Percentiles rank a stretch among this genome's conserved stretches.
These are phyloP conservation scores for Stagonosporopsis cucurbitacearum DNA, from an alignment of 2,329 filamentous ascomycete genomes.

Conservation along the genomic window DNA sequence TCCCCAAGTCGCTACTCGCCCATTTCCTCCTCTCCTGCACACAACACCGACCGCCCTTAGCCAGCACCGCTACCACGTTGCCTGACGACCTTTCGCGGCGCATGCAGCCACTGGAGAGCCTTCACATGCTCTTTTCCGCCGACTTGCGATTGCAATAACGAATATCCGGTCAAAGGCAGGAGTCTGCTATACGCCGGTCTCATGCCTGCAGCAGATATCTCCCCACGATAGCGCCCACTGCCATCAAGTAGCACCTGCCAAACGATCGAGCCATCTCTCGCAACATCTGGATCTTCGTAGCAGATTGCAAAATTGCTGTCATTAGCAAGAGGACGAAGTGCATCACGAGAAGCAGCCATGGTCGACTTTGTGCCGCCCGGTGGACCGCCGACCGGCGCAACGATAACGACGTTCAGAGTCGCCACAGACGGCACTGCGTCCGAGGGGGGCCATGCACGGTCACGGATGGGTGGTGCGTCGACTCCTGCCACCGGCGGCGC, in stretches of 20 bases:
- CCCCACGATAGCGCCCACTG: conserved; percentile 37
- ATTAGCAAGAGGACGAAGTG: conserved; percentile 30
- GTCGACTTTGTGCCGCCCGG: conserved; percentile 45
- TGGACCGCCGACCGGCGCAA: conserved; percentile 43
- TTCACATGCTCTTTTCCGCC: conserved; percentile 2
- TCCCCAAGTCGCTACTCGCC: conserved; percentile 17
- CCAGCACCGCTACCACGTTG: conserved; percentile 14
- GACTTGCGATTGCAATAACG: conserved; percentile 5
- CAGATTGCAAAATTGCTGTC: neutral
- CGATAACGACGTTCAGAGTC: conserved; percentile 49
- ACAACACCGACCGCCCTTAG: neutral
- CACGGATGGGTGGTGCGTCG: conserved; percentile 39
- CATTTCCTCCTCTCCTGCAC: conserved; percentile 16
- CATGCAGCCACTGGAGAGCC: neutral
- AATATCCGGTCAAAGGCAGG: conserved; percentile 24
- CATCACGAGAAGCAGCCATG: conserved; percentile 40
- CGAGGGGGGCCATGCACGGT: conserved; percentile 31
- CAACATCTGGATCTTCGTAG: conserved; percentile 17
- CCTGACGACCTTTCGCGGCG: conserved; percentile 1
- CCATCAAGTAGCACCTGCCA: conserved; percentile 16
- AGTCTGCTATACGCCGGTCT: conserved; percentile 32
- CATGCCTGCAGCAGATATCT: conserved; percentile 43
- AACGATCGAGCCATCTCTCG: conserved; percentile 11
- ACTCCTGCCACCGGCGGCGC: conserved; percentile 37
- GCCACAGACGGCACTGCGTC: conserved; percentile 38